phyloP scores from a whole-genome alignment of 768 basidiomycete genomes.

The Pleurotus salmoneostramineus region DNA sequence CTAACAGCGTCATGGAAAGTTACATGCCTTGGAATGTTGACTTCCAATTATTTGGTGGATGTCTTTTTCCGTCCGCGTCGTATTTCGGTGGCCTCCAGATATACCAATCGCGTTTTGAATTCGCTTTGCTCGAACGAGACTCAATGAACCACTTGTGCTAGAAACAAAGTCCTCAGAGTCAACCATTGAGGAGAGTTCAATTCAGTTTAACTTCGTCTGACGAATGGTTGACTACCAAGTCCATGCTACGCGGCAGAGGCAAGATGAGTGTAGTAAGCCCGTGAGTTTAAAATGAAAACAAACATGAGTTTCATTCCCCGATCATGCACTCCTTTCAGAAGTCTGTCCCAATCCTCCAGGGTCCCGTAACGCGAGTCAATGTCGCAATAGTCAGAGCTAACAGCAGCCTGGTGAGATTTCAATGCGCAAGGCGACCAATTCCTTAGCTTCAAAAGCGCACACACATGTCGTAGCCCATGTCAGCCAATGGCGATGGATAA shows the following conservation, averaged over 20 bases:
- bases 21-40: conserved; percentile 59
- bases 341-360: conserved; percentile 53
- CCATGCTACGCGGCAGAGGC: conserved; percentile 45
- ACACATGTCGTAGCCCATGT: conserved; percentile 76
- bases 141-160: conserved; percentile 73
- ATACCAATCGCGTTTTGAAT: conserved; percentile 74
- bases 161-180: neutral
- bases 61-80: conserved; percentile 46
- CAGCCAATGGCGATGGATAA: conserved; percentile 61
- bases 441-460: neutral
- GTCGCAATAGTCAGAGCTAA: conserved; percentile 60
- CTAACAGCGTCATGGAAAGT: neutral
- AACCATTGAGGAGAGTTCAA: neutral
- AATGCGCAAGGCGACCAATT: neutral
- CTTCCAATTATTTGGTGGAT: conserved; percentile 74
- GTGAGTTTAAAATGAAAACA: conserved; percentile 13
- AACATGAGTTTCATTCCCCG: conserved; percentile 71
- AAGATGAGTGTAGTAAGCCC: neutral
- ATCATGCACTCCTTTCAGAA: conserved; percentile 50
- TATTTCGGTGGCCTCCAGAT: conserved; percentile 63
- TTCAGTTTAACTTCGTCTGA: conserved; percentile 49
- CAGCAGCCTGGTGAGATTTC: neutral
- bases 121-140: conserved; percentile 44
- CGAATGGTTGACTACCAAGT: conserved; percentile 73
- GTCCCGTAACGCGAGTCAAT: conserved; percentile 67